These are phyloP conservation scores for Acmispon strigosus DNA, from an alignment of 306 rosid genomes.

Conservation along the genomic window DNA sequence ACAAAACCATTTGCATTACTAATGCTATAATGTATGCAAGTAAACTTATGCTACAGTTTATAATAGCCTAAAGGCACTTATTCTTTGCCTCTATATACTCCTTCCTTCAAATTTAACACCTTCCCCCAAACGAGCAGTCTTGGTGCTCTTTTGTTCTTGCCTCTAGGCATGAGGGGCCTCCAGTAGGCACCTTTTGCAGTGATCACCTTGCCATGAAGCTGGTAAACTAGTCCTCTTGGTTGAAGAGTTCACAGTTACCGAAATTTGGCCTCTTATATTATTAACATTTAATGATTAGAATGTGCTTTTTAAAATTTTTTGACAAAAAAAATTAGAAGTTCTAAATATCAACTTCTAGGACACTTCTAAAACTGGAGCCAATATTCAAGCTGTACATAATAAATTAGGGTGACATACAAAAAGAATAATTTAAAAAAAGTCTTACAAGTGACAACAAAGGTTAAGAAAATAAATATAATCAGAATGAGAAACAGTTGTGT, in stretches of 20 bases:
- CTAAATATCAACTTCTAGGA: neutral
- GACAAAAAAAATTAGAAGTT: neutral
- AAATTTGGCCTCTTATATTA: neutral
- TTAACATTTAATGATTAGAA: neutral
- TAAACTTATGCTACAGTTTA: neutral
- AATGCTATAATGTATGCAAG: neutral
- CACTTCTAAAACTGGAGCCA: neutral
- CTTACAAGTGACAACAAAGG: neutral
- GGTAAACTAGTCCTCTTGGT: constrained; percentile 1
- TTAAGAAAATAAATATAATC: constrained; percentile 14
- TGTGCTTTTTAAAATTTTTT: too few species aligned
- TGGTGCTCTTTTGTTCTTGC: constrained; percentile 1
- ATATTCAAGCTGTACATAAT: constrained; percentile 13
- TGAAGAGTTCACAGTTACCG: neutral
- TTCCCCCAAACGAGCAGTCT: neutral
- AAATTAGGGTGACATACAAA: constrained; percentile 10
- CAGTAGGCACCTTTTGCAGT: neutral
- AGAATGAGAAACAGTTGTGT: neutral
- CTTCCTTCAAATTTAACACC: neutral
- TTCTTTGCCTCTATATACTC: neutral
- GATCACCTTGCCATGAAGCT: neutral
- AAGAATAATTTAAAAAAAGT: neutral
- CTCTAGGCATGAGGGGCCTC: neutral
- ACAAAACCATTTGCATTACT: neutral
- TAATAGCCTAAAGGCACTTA: neutral